Conservation (phyloP, 2,329 filamentous ascomycete species). For the Setomelanomma holmii region DNA sequence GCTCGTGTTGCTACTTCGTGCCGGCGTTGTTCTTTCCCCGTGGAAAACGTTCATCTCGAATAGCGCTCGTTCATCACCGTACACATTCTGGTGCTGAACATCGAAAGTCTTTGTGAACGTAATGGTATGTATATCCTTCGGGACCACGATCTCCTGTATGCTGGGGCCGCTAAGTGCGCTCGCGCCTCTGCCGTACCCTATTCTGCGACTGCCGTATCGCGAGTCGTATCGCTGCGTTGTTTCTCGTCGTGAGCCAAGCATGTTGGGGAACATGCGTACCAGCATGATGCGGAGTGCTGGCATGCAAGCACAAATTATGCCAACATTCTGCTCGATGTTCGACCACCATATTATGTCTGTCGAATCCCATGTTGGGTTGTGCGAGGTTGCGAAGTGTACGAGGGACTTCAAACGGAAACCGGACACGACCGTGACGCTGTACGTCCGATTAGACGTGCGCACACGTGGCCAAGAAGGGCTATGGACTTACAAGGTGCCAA, state of each 20-base stretch:
- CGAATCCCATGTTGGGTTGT: conserved; percentile 47
- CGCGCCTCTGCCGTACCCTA: conserved; percentile 32
- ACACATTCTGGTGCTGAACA: conserved; percentile 15
- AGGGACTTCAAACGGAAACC: conserved; percentile 51
- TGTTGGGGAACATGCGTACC: conserved; percentile 35
- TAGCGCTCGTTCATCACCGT: conserved; percentile 16
- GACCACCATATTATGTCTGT: conserved; percentile 19
- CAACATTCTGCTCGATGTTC: conserved; percentile 22
- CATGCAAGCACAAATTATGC: conserved; percentile 53
- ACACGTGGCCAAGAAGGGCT: too few relatives aligned
- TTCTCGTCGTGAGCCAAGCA: conserved; percentile 37
- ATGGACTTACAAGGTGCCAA: conserved; percentile 36
- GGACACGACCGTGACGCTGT: conserved; percentile 43
- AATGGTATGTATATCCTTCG: conserved; percentile 8
- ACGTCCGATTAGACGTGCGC: too few relatives aligned
- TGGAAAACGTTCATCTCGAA: conserved; percentile 18
- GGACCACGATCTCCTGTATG: conserved; percentile 5
- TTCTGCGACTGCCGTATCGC: conserved; percentile 13
- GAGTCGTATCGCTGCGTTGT: conserved; percentile 9
- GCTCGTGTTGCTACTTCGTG: conserved; percentile 16
- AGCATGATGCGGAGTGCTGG: conserved; percentile 47
- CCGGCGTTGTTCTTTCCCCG: conserved; percentile 6
- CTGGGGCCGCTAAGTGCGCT: conserved; percentile 10
- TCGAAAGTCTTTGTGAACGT: conserved; percentile 23
- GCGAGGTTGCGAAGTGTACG: conserved; percentile 48